These are phyloP conservation scores for Ceratobasidium sp. DNA, from an alignment of 1,284 basidiomycete genomes.

Conservation along the genomic window DNA sequence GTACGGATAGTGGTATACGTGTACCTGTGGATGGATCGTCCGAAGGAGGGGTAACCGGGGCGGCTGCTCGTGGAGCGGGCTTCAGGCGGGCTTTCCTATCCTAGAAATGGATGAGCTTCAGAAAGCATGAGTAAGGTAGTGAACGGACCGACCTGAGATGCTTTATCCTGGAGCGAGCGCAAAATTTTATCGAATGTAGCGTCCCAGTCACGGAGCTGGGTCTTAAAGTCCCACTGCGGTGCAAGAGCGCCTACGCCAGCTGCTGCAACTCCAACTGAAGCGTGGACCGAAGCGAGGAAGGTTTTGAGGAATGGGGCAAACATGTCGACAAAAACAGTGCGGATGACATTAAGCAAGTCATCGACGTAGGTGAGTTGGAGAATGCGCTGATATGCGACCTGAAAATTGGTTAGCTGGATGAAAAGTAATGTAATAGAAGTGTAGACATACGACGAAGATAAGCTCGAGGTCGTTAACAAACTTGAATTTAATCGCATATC, in stretches of 20 bases:
- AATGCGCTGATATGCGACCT: conserved; percentile 98
- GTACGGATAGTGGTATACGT: conserved; percentile 54
- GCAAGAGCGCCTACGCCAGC: conserved; percentile 33
- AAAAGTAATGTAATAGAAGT: background rate
- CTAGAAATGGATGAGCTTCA: conserved; percentile 57
- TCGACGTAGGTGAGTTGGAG: conserved; percentile 95
- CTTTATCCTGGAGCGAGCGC: conserved; percentile 79
- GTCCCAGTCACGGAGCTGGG: conserved; percentile 86
- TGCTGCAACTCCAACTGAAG: conserved; percentile 59
- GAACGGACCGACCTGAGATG: conserved; percentile 67
- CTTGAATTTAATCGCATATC: conserved; percentile 92
- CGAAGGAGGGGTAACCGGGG: conserved; percentile 64
- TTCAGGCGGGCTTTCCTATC: conserved; percentile 76
- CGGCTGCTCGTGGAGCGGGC: conserved; percentile 56
- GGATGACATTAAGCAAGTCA: conserved; percentile 83
- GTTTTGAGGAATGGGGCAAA: conserved; percentile 85
- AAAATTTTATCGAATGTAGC: conserved; percentile 82
- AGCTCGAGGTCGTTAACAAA: conserved; percentile 93
- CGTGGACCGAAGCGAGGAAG: conserved; percentile 84
- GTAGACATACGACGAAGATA: conserved; percentile 86
- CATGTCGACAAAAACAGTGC: conserved; percentile 85
- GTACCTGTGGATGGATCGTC: conserved; percentile 70
- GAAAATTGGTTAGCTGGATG: conserved; percentile 30
- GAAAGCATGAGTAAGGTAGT: background rate
- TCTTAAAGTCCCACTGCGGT: conserved; percentile 72